Evolutionary conservation across 495 filamentous ascomycete species (phyloP).

Genomic region (Xylaria curta): DNA sequence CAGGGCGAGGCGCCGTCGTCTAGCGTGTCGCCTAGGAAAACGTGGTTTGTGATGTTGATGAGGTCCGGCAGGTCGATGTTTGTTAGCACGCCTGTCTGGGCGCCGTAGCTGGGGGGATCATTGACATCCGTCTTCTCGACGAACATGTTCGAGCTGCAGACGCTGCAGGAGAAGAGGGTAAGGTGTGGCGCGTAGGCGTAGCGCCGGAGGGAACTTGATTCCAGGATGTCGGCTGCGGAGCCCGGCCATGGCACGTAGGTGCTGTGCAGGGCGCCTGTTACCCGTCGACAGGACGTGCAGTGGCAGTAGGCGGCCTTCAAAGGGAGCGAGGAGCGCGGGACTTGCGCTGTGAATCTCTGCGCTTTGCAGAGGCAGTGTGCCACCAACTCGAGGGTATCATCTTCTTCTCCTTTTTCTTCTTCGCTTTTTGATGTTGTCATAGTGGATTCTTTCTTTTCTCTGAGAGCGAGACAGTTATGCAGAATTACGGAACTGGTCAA

Average conservation of each 20-base stretch:
- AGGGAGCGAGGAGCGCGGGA: slow-evolving; percentile 36
- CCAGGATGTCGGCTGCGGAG: neutral
- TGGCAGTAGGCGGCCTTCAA: slow-evolving; percentile 44
- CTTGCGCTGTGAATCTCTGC: slow-evolving; percentile 35
- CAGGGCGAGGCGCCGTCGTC: slow-evolving; percentile 53
- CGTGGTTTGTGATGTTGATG: slow-evolving; percentile 47
- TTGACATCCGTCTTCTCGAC: slow-evolving; percentile 31
- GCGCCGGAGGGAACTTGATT: slow-evolving; percentile 29
- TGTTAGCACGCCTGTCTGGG: slow-evolving; percentile 45
- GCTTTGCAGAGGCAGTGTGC: slow-evolving; percentile 45
- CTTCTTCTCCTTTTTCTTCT: neutral
- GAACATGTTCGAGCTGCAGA: slow-evolving; percentile 54
- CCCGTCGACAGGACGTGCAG: slow-evolving; percentile 51
- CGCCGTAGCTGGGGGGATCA: slow-evolving; percentile 27
- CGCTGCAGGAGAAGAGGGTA: slow-evolving; percentile 51
- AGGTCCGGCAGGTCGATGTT: slow-evolving; percentile 35
- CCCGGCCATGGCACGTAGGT: slow-evolving; percentile 31
- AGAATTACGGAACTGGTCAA: neutral
- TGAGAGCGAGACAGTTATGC: neutral
- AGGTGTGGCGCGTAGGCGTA: slow-evolving; percentile 44
- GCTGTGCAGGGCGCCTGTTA: slow-evolving; percentile 43
- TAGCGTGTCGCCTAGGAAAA: slow-evolving; percentile 50
- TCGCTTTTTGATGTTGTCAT: neutral
- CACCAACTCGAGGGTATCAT: slow-evolving; percentile 25
- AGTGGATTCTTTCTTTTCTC: neutral